These are phyloP conservation scores for Cajanus cajan DNA, from an alignment of 306 rosid species.

Conservation along the genomic window DNA sequence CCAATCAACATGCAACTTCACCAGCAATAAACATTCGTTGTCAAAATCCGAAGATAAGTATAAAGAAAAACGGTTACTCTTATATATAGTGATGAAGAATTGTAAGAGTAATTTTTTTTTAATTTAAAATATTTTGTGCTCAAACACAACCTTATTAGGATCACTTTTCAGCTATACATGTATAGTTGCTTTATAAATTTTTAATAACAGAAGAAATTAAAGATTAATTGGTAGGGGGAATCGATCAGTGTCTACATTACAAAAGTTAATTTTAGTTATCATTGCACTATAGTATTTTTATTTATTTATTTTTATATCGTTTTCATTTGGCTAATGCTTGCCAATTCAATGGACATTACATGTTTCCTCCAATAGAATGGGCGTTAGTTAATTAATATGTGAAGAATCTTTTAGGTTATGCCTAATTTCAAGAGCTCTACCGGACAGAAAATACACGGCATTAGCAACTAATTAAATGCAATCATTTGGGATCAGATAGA, in stretches of 20 bases:
- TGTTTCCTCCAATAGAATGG: slow-evolving; percentile 23
- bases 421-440: not conserved
- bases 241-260: not conserved
- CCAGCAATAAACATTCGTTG: not conserved
- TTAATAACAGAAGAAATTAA: not conserved
- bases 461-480: slow-evolving; percentile 1
- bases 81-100: no score
- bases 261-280: not conserved
- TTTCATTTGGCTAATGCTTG: slow-evolving; percentile 34
- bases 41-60: not conserved
- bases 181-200: not conserved
- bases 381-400: not conserved
- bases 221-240: not conserved
- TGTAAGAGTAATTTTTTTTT: no score
- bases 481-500: not conserved
- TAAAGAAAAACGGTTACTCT: no score
- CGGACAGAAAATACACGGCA: not conserved
- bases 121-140: no score
- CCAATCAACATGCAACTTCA: slow-evolving; percentile 27
- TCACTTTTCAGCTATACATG: not conserved
- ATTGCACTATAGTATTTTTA: no score
- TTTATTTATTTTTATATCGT: not conserved
- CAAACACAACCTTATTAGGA: no score
- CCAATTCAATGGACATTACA: slow-evolving; percentile 33
- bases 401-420: slow-evolving; percentile 9